Conservation (phyloP, 2,329 filamentous ascomycete species). For the Diaporthe capsici region DNA sequence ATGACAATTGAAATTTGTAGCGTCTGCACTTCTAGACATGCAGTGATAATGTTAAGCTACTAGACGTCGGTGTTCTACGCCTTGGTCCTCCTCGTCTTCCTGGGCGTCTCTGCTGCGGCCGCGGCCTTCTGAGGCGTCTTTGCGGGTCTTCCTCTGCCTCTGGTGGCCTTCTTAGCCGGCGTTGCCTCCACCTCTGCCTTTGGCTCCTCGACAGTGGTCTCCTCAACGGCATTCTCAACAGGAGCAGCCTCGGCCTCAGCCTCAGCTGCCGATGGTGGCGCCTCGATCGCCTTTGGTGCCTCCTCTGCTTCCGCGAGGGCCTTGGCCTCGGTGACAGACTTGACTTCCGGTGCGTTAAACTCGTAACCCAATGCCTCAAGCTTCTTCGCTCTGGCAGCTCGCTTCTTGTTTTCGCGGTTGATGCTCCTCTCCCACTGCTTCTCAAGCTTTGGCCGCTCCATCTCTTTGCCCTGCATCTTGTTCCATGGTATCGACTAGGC, state of each 20-base stretch:
- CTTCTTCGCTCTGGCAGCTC: slow-evolving; percentile 78
- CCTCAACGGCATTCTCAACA: slow-evolving; percentile 48
- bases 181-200: slow-evolving; percentile 47
- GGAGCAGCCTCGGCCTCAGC: slow-evolving; percentile 51
- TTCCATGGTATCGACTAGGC: slow-evolving; percentile 79
- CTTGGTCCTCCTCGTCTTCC: slow-evolving; percentile 53
- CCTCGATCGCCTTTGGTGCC: slow-evolving; percentile 56
- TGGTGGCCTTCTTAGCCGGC: slow-evolving; percentile 43
- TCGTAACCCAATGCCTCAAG: slow-evolving; percentile 88
- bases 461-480: slow-evolving; percentile 82
- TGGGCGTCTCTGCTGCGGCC: slow-evolving; percentile 47
- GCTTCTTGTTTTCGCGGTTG: slow-evolving; percentile 78
- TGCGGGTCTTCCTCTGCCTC: slow-evolving; percentile 38
- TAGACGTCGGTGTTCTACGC: slow-evolving; percentile 48
- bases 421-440: slow-evolving; percentile 85
- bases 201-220: slow-evolving; percentile 52
- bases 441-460: slow-evolving; percentile 81
- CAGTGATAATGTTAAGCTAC: slow-evolving; percentile 10
- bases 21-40: slow-evolving; percentile 40
- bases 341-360: slow-evolving; percentile 81
- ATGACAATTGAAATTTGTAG: slow-evolving; percentile 36
- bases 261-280: slow-evolving; percentile 44
- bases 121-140: slow-evolving; percentile 46
- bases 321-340: slow-evolving; percentile 58
- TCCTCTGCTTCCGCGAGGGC: slow-evolving; percentile 51